phyloP scores from a whole-genome alignment of 495 filamentous ascomycete species.

The Sphaerosporella brunnea region DNA sequence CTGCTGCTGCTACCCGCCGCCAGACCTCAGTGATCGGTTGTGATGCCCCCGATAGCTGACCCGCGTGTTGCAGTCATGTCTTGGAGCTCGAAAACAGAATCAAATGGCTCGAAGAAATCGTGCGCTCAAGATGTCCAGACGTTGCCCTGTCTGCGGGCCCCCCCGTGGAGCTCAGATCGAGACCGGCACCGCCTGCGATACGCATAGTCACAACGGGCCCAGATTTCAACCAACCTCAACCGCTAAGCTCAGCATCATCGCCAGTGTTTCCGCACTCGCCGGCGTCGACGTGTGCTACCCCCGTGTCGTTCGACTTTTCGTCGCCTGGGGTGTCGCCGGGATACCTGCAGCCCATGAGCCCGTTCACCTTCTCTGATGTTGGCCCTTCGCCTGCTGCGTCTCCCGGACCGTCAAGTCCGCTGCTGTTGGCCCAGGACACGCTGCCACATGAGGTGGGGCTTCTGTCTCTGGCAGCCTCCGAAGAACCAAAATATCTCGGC shows the following conservation, averaged over 20 bases:
- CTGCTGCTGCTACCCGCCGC: no score
- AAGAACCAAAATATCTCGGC: constrained; percentile 24
- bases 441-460: constrained; percentile 19
- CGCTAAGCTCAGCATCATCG: constrained; percentile 21
- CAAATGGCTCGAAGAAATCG: constrained; percentile 23
- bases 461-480: constrained; percentile 17
- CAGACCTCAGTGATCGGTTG: no score
- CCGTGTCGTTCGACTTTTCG: constrained; percentile 24
- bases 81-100: constrained; percentile 25
- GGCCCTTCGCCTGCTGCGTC: constrained; percentile 20
- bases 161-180: constrained; percentile 21
- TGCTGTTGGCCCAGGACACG: constrained; percentile 10
- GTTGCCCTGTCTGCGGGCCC: constrained; percentile 18
- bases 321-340: constrained; percentile 18
- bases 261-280: constrained; percentile 21
- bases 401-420: constrained; percentile 20
- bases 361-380: constrained; percentile 21
- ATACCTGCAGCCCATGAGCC: constrained; percentile 20
- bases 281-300: constrained; percentile 23
- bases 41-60: constrained; percentile 1
- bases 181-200: constrained; percentile 23
- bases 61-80: constrained; percentile 20
- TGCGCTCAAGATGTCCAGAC: constrained; percentile 15
- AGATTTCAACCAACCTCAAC: constrained; percentile 19
- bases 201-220: constrained; percentile 25